Percentiles rank a stretch among this genome's conserved stretches.
phyloP scores from a whole-genome alignment of 805 yeast species.

The Lachancea fermentati region DNA sequence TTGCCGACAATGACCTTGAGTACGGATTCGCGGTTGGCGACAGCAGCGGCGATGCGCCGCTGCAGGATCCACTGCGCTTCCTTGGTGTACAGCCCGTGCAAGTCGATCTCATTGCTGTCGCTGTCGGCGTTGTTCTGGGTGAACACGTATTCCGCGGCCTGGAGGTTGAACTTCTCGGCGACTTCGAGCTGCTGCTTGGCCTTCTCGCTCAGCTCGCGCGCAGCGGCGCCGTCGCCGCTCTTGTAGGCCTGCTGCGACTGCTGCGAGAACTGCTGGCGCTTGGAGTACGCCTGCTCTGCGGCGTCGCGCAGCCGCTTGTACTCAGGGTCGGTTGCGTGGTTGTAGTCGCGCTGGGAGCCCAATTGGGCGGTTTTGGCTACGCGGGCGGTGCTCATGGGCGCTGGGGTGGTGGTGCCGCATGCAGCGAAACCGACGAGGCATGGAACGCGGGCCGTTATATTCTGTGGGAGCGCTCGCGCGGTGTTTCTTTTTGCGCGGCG shows the following conservation, averaged over 20 bases:
- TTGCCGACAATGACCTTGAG: slow-evolving; percentile 88
- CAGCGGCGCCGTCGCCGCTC: slow-evolving; percentile 64
- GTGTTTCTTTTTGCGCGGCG: too few species aligned
- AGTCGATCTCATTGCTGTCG: slow-evolving; percentile 79
- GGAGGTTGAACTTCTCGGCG: slow-evolving; percentile 64
- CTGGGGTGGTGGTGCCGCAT: too few species aligned
- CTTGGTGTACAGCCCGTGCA: slow-evolving; percentile 85
- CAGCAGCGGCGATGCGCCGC: slow-evolving; percentile 63
- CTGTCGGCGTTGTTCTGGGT: slow-evolving; percentile 83
- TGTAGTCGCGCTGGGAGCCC: slow-evolving; percentile 45
- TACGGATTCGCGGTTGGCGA: slow-evolving; percentile 49
- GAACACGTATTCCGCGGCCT: slow-evolving; percentile 89
- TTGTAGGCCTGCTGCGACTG: slow-evolving; percentile 76
- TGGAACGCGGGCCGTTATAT: too few species aligned
- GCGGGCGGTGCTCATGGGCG: slow-evolving; percentile 6
- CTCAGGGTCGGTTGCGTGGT: slow-evolving; percentile 63
- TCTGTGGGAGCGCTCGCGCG: too few species aligned
- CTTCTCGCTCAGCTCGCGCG: slow-evolving; percentile 65
- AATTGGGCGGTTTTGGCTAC: slow-evolving; percentile 15
- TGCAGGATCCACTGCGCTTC: slow-evolving; percentile 80
- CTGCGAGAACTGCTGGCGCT: slow-evolving; percentile 48
- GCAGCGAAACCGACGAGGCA: too few species aligned
- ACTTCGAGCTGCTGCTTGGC: slow-evolving; percentile 53
- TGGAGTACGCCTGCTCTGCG: slow-evolving; percentile 63
- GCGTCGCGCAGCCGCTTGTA: slow-evolving; percentile 57